Evolutionary conservation across 306 rosid genomes (phyloP).

Genomic region (Medicago arabica): DNA sequence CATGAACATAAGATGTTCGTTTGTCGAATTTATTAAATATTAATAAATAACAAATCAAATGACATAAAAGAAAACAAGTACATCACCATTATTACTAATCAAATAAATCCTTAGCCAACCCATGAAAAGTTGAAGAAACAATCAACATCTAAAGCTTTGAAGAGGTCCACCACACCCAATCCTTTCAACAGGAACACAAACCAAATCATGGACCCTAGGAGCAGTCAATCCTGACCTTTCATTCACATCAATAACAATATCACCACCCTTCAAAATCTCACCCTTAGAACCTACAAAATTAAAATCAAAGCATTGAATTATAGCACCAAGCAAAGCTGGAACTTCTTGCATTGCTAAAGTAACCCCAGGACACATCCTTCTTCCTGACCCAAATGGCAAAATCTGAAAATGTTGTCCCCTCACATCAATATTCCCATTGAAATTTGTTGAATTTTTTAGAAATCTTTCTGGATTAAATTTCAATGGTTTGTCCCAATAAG

Average conservation of each 20-base stretch:
- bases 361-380: conserved; percentile 61
- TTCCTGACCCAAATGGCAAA: conserved; percentile 64
- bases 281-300: conserved; percentile 38
- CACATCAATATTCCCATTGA: conserved; percentile 8
- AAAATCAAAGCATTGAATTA: conserved; percentile 61
- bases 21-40: background rate
- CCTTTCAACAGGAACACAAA: conserved; percentile 48
- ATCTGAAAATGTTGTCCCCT: conserved; percentile 48
- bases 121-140: background rate
- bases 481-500: conserved; percentile 50
- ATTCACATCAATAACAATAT: conserved; percentile 37
- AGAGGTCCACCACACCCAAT: background rate
- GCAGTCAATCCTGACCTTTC: conserved; percentile 51
- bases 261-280: background rate
- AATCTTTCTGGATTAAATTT: conserved; percentile 54
- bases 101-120: background rate
- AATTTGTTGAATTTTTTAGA: background rate
- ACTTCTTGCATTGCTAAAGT: conserved; percentile 46
- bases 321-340: conserved; percentile 47
- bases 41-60: too few relatives aligned
- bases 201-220: conserved; percentile 51
- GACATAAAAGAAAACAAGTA: too few relatives aligned
- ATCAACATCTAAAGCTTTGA: background rate
- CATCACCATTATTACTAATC: too few relatives aligned
- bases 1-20: background rate